Percentiles rank a stretch among this genome's conserved stretches.
These are phyloP conservation scores for Centrapalus pauciflorus DNA, from an alignment of 129 eudicot genomes.

Conservation along the genomic window DNA sequence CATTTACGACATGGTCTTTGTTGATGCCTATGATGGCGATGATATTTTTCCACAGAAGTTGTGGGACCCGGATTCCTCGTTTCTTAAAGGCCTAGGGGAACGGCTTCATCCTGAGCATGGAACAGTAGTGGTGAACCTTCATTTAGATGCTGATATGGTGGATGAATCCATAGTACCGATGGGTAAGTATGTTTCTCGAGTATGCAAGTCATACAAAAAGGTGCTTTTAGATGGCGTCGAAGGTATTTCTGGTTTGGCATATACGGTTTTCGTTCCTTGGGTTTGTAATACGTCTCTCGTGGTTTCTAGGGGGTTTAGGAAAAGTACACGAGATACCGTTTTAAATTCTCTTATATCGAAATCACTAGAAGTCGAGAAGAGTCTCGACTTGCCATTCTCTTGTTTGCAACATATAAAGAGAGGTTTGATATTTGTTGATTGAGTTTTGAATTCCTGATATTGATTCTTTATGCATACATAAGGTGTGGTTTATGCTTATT, in stretches of 20 bases:
- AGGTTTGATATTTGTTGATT: conserved; percentile 49
- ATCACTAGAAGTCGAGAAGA: conserved; percentile 49
- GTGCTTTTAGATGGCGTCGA: conserved; percentile 40
- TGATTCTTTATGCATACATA: not conserved
- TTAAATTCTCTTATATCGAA: conserved; percentile 40
- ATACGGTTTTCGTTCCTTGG: conserved; percentile 67
- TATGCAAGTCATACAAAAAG: conserved; percentile 57
- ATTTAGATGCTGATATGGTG: conserved; percentile 45
- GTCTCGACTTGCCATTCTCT: conserved; percentile 54
- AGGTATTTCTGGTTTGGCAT: conserved; percentile 44
- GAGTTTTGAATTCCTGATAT: not conserved
- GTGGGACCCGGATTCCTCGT: conserved; percentile 77
- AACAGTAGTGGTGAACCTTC: conserved; percentile 90
- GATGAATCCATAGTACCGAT: conserved; percentile 43
- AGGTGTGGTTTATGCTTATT: no score
- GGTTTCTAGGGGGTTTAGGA: conserved; percentile 61
- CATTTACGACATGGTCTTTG: conserved; percentile 65
- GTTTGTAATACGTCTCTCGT: conserved; percentile 78
- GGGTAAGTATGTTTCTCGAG: conserved; percentile 64
- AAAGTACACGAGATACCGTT: conserved; percentile 30
- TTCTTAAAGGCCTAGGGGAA: conserved; percentile 50
- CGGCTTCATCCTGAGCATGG: conserved; percentile 84
- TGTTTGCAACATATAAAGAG: conserved; percentile 59
- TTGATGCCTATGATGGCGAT: conserved; percentile 90
- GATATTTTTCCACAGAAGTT: conserved; percentile 75